Evolutionary conservation across 176 grass and related monocot genomes (phyloP).

Genomic region (Carex pumila): DNA sequence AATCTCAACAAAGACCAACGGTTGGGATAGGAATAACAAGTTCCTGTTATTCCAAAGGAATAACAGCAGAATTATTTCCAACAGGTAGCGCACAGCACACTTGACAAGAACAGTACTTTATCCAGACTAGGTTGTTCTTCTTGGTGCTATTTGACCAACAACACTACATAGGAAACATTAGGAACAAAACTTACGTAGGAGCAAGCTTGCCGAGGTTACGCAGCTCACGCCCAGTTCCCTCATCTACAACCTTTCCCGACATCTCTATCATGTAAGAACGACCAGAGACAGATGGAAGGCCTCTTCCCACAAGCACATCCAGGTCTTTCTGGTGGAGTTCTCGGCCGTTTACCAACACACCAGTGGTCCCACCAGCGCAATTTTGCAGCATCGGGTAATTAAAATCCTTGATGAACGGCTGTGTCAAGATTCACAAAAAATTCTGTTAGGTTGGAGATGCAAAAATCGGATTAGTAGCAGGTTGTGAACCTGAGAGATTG

Average conservation of each 20-base stretch:
- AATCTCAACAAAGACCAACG: no score
- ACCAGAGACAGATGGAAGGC: conserved; percentile 45
- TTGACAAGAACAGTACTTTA: neutral
- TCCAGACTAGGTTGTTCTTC: neutral
- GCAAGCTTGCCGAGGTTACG: conserved; percentile 86
- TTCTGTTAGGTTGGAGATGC: neutral
- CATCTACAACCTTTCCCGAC: conserved; percentile 77
- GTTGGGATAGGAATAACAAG: no score
- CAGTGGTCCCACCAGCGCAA: conserved; percentile 66
- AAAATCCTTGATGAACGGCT: conserved; percentile 93
- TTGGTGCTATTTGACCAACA: neutral
- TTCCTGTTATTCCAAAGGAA: no score
- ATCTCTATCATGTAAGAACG: conserved; percentile 65
- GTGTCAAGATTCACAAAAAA: neutral
- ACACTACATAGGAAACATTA: neutral
- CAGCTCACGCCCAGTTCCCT: conserved; percentile 45
- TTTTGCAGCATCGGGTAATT: conserved; percentile 62
- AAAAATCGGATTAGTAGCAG: neutral
- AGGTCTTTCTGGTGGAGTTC: conserved; percentile 89
- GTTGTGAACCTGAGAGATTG: neutral
- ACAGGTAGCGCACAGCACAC: neutral
- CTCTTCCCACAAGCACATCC: conserved; percentile 64
- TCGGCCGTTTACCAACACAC: conserved; percentile 78
- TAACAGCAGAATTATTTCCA: neutral
- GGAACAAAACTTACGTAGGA: conserved; percentile 68